Conservation (phyloP, 2,329 filamentous ascomycete genomes). For the Exophiala phaeomuriformis region DNA sequence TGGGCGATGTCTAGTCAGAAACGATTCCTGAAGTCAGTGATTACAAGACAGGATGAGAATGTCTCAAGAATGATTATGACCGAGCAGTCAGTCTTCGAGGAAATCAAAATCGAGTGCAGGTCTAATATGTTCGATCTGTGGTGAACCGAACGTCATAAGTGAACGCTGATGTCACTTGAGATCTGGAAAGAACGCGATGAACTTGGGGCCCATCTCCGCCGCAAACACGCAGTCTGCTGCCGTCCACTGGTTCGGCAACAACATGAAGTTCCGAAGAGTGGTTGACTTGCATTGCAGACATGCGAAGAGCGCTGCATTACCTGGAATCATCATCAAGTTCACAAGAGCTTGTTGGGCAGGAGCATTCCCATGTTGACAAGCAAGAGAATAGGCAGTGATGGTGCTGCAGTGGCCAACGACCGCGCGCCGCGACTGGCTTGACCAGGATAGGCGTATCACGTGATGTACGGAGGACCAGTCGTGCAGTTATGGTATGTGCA, state of each 20-base stretch:
- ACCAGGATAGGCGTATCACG: background rate
- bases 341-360: too few species aligned
- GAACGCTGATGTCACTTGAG: conserved; percentile 1
- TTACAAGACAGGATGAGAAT: background rate
- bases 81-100: background rate
- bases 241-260: too few species aligned
- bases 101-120: background rate
- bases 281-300: too few species aligned
- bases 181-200: background rate
- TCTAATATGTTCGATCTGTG: background rate
- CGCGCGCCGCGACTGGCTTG: too few species aligned
- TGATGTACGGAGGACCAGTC: background rate
- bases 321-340: too few species aligned
- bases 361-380: too few species aligned
- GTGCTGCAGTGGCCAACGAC: too few species aligned
- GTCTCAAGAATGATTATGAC: background rate
- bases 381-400: too few species aligned
- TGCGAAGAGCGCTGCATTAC: too few species aligned
- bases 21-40: conserved; percentile 21
- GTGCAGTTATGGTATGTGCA: background rate
- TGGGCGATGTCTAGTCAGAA: background rate
- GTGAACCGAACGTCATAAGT: background rate
- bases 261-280: too few species aligned
- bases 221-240: too few species aligned
- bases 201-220: background rate